A percentile compares a stretch with the other conserved stretches of the same genome.
Conservation (phyloP, 306 rosid genomes). For the Casuarina equisetifolia region DNA sequence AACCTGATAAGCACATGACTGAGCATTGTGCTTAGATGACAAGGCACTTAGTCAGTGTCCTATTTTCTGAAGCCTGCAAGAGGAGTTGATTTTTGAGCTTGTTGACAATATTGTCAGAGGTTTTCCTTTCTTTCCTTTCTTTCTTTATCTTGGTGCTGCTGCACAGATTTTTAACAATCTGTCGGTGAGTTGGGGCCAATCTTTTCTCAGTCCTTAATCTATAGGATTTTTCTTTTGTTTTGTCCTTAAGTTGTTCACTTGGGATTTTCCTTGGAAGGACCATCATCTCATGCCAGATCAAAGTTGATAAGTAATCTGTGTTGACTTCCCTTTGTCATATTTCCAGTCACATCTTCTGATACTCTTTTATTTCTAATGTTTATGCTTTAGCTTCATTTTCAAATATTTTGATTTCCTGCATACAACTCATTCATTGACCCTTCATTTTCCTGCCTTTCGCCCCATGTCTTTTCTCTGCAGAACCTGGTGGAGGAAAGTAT, state of each 20-base stretch:
- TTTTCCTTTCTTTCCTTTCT: too few relatives aligned
- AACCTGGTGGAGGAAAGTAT: constrained; percentile 71
- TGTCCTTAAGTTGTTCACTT: neutral
- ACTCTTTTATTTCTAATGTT: neutral
- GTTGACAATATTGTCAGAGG: neutral
- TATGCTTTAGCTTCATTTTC: neutral
- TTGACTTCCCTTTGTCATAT: neutral
- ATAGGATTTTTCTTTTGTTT: constrained; percentile 3
- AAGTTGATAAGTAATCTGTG: neutral
- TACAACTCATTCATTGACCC: constrained; percentile 19
- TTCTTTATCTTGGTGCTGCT: neutral
- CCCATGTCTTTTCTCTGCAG: constrained; percentile 42
- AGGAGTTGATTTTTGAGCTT: neutral
- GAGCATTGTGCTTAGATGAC: too few relatives aligned
- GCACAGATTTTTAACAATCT: neutral
- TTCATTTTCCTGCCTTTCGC: neutral
- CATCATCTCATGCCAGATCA: neutral
- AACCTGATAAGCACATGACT: neutral
- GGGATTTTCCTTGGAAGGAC: neutral
- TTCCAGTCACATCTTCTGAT: neutral
- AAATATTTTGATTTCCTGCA: neutral
- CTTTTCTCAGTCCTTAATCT: neutral
- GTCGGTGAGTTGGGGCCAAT: neutral
- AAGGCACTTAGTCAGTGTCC: neutral
- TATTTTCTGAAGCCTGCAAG: neutral